These are phyloP conservation scores for Staphylotrichum tortipilum DNA, from an alignment of 495 filamentous ascomycete genomes.

Conservation along the genomic window DNA sequence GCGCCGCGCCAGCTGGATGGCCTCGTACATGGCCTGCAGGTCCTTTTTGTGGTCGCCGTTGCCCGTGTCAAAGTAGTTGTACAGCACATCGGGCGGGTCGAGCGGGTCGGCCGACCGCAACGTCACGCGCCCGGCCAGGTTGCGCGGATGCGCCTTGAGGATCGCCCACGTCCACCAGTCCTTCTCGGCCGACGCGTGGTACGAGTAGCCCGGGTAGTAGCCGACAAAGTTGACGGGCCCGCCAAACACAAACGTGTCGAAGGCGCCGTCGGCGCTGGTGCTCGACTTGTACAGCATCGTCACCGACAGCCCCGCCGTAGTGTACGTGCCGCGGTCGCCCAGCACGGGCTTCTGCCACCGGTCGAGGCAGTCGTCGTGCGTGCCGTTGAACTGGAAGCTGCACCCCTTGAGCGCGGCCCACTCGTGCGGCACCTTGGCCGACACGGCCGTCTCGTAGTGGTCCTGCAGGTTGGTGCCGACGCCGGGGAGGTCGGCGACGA, in stretches of 20 bases:
- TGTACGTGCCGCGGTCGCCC: constrained; percentile 41
- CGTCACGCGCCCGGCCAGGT: constrained; percentile 43
- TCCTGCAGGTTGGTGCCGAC: constrained; percentile 63
- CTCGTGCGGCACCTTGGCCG: constrained; percentile 35
- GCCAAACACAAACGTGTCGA: constrained; percentile 47
- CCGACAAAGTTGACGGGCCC: constrained; percentile 46
- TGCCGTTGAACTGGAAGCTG: constrained; percentile 34
- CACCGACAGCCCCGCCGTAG: constrained; percentile 38
- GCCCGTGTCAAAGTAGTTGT: constrained; percentile 45
- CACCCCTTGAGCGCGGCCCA: constrained; percentile 39
- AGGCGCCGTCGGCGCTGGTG: constrained; percentile 27
- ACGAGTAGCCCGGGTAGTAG: constrained; percentile 39
- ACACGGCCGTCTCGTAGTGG: constrained; percentile 49
- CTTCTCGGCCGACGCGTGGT: constrained; percentile 22
- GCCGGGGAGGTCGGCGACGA: constrained; percentile 47
- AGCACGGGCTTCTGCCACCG: constrained; percentile 33
- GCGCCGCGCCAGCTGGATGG: constrained; percentile 35
- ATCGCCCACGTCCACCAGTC: constrained; percentile 42
- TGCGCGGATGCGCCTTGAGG: constrained; percentile 45
- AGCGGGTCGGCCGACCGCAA: constrained; percentile 44
- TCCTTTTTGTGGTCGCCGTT: constrained; percentile 23
- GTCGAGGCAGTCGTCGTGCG: constrained; percentile 42
- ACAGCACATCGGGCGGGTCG: constrained; percentile 45
- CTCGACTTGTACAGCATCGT: constrained; percentile 40
- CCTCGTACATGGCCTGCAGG: constrained; percentile 42